Evolutionary conservation across 306 rosid species (phyloP).

Genomic region (Glycyrrhiza uralensis): DNA sequence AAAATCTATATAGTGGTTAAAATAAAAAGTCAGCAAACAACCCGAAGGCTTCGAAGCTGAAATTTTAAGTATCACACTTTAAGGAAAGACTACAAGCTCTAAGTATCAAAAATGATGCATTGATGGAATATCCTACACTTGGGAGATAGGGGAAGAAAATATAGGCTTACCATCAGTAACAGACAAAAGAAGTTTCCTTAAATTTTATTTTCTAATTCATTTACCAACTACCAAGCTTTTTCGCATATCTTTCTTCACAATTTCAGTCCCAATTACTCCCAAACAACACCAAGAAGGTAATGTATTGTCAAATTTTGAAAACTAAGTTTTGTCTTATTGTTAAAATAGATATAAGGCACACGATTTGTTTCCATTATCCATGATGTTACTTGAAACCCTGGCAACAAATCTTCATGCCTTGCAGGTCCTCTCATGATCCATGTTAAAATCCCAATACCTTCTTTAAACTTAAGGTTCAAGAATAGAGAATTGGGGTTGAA

Average conservation of each 20-base stretch:
- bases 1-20: conserved; percentile 3
- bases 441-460: background rate
- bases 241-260: background rate
- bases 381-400: background rate
- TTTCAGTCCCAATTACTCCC: conserved; percentile 5
- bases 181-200: background rate
- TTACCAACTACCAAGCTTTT: background rate
- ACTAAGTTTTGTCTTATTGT: background rate
- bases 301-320: background rate
- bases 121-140: background rate
- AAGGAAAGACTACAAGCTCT: conserved; percentile 1
- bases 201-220: background rate
- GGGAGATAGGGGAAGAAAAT: background rate
- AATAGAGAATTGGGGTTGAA: background rate
- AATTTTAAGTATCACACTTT: conserved; percentile 13
- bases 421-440: background rate
- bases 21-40: background rate
- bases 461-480: background rate
- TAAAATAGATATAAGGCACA: background rate
- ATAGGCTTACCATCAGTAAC: conserved; percentile 1
- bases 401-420: background rate
- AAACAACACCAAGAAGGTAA: background rate
- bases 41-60: conserved; percentile 3
- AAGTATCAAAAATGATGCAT: background rate
- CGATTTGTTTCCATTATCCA: background rate